phyloP scores from a whole-genome alignment of 768 basidiomycete species.

The Lactarius tabidus region DNA sequence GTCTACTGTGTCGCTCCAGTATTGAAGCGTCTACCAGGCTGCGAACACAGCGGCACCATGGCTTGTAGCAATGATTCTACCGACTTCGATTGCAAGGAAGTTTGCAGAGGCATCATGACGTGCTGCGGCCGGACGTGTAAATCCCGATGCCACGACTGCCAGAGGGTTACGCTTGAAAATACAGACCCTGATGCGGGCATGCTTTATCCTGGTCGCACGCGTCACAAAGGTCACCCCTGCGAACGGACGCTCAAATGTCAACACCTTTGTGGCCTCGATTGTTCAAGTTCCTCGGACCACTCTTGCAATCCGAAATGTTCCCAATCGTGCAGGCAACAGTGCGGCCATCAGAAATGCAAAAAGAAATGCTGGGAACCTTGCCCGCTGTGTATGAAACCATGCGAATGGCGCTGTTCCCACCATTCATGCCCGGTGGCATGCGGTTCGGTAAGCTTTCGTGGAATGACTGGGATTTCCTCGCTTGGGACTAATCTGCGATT shows the following conservation, averaged over 20 bases:
- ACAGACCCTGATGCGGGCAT: neutral
- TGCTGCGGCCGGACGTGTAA: constrained; percentile 34
- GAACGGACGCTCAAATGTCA: constrained; percentile 33
- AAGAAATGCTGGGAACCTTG: constrained; percentile 34
- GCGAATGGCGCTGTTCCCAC: constrained; percentile 36
- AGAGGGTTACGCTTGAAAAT: constrained; percentile 18
- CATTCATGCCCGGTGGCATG: constrained; percentile 35
- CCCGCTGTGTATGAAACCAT: constrained; percentile 36
- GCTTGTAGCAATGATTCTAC: constrained; percentile 26
- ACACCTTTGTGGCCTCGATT: constrained; percentile 32
- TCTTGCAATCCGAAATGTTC: constrained; percentile 31
- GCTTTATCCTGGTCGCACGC: constrained; percentile 10
- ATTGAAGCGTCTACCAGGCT: constrained; percentile 29
- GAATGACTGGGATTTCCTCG: neutral
- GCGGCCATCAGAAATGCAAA: constrained; percentile 32
- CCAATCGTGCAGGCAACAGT: constrained; percentile 30
- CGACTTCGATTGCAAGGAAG: constrained; percentile 25
- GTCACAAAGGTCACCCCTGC: constrained; percentile 33
- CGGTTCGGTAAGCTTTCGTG: constrained; percentile 33
- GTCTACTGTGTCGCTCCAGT: constrained; percentile 30
- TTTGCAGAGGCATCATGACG: constrained; percentile 28
- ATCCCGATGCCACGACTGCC: constrained; percentile 33
- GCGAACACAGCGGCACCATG: constrained; percentile 32
- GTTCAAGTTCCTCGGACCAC: constrained; percentile 31
- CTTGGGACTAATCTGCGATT: neutral